A percentile compares a stretch with the other conserved stretches of the same genome.
Conservation (phyloP, 2,329 filamentous ascomycete genomes). For the Botrytis cinerea region DNA sequence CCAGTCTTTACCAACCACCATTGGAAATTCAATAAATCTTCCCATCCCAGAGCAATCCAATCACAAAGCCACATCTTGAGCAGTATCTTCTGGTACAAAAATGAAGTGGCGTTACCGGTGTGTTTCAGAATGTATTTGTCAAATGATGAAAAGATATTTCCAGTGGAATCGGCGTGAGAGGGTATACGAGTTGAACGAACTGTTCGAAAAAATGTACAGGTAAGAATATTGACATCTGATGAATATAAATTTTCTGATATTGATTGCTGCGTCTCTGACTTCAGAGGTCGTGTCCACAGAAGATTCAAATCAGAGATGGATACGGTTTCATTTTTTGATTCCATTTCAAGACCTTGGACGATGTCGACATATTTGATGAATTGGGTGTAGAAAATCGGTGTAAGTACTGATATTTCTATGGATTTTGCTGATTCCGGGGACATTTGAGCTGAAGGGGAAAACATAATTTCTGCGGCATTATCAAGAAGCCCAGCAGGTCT, state of each 20-base stretch:
- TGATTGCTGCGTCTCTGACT: neutral
- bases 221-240: neutral
- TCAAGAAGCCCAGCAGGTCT: constrained; percentile 51
- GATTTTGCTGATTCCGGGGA: constrained; percentile 31
- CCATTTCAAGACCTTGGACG: neutral
- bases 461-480: constrained; percentile 45
- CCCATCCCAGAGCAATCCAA: constrained; percentile 18
- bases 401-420: constrained; percentile 60
- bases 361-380: constrained; percentile 58
- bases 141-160: neutral
- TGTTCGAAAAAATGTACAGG: neutral
- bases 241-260: neutral
- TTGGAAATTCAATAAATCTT: constrained; percentile 16
- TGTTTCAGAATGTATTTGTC: constrained; percentile 1
- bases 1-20: neutral
- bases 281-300: neutral
- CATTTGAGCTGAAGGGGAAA: constrained; percentile 40
- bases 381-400: constrained; percentile 66
- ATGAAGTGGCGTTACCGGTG: neutral
- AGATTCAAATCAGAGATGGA: neutral
- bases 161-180: neutral
- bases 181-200: neutral
- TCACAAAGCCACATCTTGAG: constrained; percentile 16
- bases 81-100: constrained; percentile 1
- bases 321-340: constrained; percentile 14